Base-by-base conservation (phyloP, 345 rosid genomes). In the Camelina hispida region DNA sequence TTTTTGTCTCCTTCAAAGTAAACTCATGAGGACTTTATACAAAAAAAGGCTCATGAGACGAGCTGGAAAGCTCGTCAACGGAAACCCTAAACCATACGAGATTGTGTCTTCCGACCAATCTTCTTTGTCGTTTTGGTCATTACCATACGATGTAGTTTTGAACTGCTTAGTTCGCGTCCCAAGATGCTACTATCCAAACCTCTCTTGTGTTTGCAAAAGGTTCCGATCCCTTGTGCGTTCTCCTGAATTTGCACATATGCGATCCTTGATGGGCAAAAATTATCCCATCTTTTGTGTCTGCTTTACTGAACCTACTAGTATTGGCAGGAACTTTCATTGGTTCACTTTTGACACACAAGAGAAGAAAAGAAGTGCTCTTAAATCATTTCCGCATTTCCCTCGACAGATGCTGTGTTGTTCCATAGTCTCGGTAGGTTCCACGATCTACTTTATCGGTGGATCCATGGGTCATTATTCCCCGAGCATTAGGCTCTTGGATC, bases 131-230 rank as follows among this genome's bases (percentile, higher is more conserved):
- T 58, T 38, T 60, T 65, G 28, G 3, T 48, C 64, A n/a, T 82
- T 87, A 20, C 87, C 97, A 18, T 65, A 80, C 56, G 97, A 89
- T 74, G 74, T 89, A 40, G 77, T 88, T 4, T 38, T 87, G 18
- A 86, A 84, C 79, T 81, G 84, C 65, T 71, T 91, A 14, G 87
- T 91, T 9, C 87, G 95, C 12, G 43, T 86, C 32, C 90, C 90
- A 3, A 78, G 88, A 40, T 68, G 79, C n/a, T 76, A 83, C 63
- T 81, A 83, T 74, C 89, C 86, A 13, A 42, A 28, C n/a, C 87
- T 91, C 67, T 79, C 81, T 18, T 56, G 77, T 1, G 91, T 89
- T 80, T 89, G 91, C 17, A 88, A 79, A 64, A 37, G 82, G 47
- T 69, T 91, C 71, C 80, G 63, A 11, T 74, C 87, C 14, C 77